These are phyloP conservation scores for Scheffersomyces parashehatae DNA, from an alignment of 1,139 yeast genomes.

Conservation along the genomic window DNA sequence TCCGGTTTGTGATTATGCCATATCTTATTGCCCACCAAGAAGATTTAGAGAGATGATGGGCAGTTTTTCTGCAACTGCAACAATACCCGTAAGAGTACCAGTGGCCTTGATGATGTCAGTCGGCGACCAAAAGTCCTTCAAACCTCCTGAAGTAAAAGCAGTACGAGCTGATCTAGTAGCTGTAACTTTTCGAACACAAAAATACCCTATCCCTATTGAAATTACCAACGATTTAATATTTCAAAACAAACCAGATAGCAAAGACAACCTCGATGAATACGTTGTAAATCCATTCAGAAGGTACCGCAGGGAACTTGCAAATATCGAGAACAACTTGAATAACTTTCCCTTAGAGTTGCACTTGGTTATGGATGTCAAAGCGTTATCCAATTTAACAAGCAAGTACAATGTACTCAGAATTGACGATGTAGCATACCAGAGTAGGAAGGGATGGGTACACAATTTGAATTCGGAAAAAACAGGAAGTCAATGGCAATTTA, in stretches of 20 bases:
- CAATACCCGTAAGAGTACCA: conserved; percentile 3
- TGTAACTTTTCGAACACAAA: conserved; percentile 20
- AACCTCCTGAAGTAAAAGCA: conserved; percentile 21
- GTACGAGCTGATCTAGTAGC: conserved; percentile 19
- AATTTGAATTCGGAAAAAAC: no score
- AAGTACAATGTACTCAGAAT: conserved; percentile 17
- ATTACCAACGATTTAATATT: conserved; percentile 18
- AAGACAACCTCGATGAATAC: conserved; percentile 18
- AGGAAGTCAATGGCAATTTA: no score
- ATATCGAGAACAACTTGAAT: conserved; percentile 2
- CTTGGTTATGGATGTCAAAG: conserved; percentile 20
- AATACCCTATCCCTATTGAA: conserved; percentile 25
- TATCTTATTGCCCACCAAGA: conserved; percentile 12
- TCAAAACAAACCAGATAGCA: conserved; percentile 13
- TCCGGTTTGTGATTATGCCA: conserved; percentile 13
- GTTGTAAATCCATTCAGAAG: conserved; percentile 18
- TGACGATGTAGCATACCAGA: conserved; percentile 6
- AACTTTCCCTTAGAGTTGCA: conserved; percentile 4
- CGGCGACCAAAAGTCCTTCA: conserved; percentile 3
- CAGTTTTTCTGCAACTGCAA: conserved; percentile 2
- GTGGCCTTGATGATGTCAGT: conserved; percentile 1
- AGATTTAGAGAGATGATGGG: not conserved
- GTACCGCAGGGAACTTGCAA: conserved; percentile 14
- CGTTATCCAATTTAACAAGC: conserved; percentile 18
- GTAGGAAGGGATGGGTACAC: not conserved